Percentiles rank a stretch among this genome's conserved stretches.
phyloP scores from a whole-genome alignment of 805 yeast genomes.

The Lachancea sp. region DNA sequence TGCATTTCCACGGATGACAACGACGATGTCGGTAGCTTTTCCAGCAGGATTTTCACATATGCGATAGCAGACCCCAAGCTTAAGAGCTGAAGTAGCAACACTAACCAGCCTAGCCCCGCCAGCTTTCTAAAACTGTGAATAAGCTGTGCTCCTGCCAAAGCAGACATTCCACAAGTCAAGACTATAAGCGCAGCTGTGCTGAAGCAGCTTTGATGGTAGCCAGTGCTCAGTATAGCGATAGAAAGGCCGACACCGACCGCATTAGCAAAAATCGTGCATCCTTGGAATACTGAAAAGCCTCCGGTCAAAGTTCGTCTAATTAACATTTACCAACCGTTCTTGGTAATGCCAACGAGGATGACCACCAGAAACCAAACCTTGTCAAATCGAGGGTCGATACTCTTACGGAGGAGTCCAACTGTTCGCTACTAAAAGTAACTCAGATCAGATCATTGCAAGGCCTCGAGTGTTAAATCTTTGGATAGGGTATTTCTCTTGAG shows the following conservation, averaged over 20 bases:
- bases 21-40: not conserved
- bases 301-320: not conserved
- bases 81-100: not conserved
- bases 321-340: not conserved
- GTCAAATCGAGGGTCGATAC: too few species aligned
- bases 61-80: conserved; percentile 1
- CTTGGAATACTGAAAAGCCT: not conserved
- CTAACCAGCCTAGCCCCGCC: not conserved
- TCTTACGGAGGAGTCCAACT: too few species aligned
- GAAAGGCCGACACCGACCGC: conserved; percentile 6
- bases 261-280: not conserved
- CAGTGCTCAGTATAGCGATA: conserved; percentile 5
- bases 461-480: not conserved
- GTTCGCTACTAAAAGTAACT: too few species aligned
- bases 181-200: conserved; percentile 3
- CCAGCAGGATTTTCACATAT: not conserved
- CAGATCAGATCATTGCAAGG: not conserved
- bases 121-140: not conserved
- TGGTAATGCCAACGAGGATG: not conserved
- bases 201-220: not conserved
- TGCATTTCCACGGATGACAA: not conserved
- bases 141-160: not conserved
- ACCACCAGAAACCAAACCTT: too few species aligned
- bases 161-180: not conserved
- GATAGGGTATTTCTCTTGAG: too few species aligned